phyloP scores from a whole-genome alignment of 208 protist genomes.

The Spongospora subterranea region DNA sequence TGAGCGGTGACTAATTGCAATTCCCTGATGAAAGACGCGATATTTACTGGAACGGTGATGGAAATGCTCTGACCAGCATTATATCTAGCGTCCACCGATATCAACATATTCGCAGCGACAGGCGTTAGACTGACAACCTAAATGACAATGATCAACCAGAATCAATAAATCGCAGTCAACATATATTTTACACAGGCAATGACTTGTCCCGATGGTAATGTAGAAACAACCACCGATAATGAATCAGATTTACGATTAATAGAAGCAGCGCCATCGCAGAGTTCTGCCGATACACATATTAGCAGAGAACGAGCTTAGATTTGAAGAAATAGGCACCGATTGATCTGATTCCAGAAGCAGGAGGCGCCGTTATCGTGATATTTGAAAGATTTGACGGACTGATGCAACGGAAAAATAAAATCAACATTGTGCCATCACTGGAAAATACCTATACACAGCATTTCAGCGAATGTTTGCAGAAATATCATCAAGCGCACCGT shows the following conservation, averaged over 20 bases:
- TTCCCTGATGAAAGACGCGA: neutral
- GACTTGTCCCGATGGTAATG: neutral
- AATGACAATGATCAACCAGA: neutral
- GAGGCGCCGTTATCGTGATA: neutral
- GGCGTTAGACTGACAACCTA: neutral
- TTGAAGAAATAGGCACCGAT: too few relatives aligned
- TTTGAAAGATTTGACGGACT: neutral
- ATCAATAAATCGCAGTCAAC: neutral
- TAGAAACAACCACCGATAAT: neutral
- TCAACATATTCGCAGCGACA: neutral
- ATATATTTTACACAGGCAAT: neutral
- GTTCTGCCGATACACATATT: too few relatives aligned
- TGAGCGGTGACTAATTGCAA: constrained; percentile 7
- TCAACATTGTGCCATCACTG: neutral
- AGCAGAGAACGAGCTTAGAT: too few relatives aligned
- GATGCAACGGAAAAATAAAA: neutral
- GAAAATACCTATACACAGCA: neutral
- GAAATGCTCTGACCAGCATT: neutral
- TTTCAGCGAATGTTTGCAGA: neutral
- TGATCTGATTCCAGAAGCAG: neutral
- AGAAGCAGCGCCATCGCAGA: neutral
- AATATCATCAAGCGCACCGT: neutral
- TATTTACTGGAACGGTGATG: neutral
- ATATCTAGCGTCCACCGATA: neutral
- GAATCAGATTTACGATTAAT: neutral